Conservation (phyloP, 768 basidiomycete species). For the Leccinum variicolor region DNA sequence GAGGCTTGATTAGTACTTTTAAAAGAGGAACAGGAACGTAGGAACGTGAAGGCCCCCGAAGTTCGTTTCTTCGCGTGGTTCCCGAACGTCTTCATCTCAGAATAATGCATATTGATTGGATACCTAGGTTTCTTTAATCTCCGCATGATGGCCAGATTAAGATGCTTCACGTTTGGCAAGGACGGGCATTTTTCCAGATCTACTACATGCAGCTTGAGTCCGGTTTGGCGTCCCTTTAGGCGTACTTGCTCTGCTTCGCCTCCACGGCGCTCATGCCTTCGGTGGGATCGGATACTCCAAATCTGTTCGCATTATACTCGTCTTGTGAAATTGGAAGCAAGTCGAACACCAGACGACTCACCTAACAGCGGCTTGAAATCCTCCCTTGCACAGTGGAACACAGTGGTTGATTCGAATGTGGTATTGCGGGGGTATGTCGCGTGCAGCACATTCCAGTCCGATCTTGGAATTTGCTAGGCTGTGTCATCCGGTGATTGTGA, state of each 20-base stretch:
- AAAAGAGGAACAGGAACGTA: not conserved
- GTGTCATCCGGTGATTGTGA: not conserved
- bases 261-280: no score
- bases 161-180: not conserved
- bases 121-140: constrained; percentile 2
- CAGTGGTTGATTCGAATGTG: not conserved
- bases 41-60: not conserved
- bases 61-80: not conserved
- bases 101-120: not conserved
- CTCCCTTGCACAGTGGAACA: not conserved
- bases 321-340: not conserved
- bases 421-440: not conserved
- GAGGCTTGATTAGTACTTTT: not conserved
- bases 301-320: not conserved
- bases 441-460: not conserved
- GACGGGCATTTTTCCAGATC: not conserved
- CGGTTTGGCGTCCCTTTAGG: no score
- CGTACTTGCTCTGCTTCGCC: not conserved
- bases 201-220: not conserved
- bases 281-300: no score
- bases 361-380: not conserved
- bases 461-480: constrained; percentile 1
- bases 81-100: not conserved
- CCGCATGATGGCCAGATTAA: not conserved
- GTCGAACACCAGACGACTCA: not conserved